phyloP scores from a whole-genome alignment of 108 stramenopile species.

The Pseudonitzschia delicatissima region DNA sequence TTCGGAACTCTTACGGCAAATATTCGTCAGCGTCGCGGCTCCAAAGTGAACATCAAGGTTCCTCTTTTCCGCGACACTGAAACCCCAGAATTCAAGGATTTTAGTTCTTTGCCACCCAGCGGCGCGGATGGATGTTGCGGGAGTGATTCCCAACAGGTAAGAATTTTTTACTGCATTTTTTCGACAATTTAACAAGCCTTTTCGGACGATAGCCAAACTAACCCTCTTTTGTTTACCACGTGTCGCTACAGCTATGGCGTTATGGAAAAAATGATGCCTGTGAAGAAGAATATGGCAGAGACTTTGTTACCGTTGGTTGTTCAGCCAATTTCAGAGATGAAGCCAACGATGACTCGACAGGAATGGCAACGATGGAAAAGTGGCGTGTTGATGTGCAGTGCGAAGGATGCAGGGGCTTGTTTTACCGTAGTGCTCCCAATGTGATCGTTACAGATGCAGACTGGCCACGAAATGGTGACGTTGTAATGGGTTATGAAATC shows the following conservation, averaged over 20 bases:
- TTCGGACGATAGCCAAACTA: background rate
- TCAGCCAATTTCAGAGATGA: constrained; percentile 54
- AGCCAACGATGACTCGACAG: constrained; percentile 51
- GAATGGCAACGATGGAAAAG: constrained; percentile 69
- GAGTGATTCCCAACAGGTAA: constrained; percentile 56
- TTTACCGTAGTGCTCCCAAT: constrained; percentile 75
- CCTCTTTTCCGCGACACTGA: constrained; percentile 92
- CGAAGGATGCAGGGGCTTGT: constrained; percentile 79
- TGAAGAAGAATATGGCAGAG: constrained; percentile 70
- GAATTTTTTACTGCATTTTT: constrained; percentile 1
- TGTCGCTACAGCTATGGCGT: constrained; percentile 60
- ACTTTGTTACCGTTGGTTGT: constrained; percentile 79
- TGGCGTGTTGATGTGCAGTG: constrained; percentile 88
- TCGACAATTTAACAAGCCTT: too few relatives aligned
- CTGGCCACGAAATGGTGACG: constrained; percentile 90
- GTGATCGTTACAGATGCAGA: constrained; percentile 89
- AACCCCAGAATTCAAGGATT: constrained; percentile 83
- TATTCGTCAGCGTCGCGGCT: constrained; percentile 89
- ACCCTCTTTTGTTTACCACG: background rate
- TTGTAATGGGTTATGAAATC: constrained; percentile 83
- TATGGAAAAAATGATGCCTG: constrained; percentile 79
- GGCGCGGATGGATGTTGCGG: constrained; percentile 70
- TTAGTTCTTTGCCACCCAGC: constrained; percentile 28
- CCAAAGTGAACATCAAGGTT: constrained; percentile 92
- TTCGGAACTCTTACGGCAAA: constrained; percentile 96